Base-by-base conservation (phyloP, 2,329 filamentous ascomycete species). In the Scedosporium boydii region DNA sequence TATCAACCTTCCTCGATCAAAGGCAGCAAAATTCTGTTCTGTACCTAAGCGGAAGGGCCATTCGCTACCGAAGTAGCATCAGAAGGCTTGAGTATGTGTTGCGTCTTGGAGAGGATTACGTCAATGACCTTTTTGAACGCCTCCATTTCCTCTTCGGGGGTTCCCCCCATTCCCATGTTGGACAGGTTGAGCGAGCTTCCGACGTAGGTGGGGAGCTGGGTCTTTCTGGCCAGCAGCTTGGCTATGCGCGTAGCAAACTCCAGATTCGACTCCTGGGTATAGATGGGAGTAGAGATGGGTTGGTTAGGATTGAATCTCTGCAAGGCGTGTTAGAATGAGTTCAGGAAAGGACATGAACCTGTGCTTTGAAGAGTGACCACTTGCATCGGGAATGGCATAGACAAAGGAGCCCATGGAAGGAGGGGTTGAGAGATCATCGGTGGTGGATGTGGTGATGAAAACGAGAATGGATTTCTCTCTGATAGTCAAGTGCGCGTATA, bases 71-170 rank as follows among this genome's bases (percentile, higher is more conserved):
- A 23, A 23, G 18, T 23, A 12, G 16, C 51, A 27, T 10, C 18
- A 5, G 51, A 27, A 55, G 46, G 21, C 59, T 60, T 51, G 23
- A 29, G 38, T 16, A 61, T 16, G 34, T 61, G 59, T n/a, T 51
- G 46, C 6, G 76, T 69, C 62, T 67, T 69, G 14, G 65, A 69
- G 6, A 74, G 66, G 21, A 93, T 82, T 57, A 89, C 84, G 63
- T 89, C 83, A 38, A 93, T 86, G 48, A 96, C 85, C 66, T 82
- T 83, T 69, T 84, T 86, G 68, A 97, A 87, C 0, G 89, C 91
- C 70, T 93, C 91, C 86, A 97, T 93, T 77, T 98, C 93, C 78
- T 98, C 95, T 71, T 97, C 93, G 6, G 93, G 85, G 0, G 86
- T 89, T 21, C 91, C 89, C 9, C 91, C 91, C 69, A 92, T 83